Evolutionary conservation across 306 rosid genomes (phyloP), one percentile per base, ranked within the genome.

Genomic region (Fagus crenata): DNA sequence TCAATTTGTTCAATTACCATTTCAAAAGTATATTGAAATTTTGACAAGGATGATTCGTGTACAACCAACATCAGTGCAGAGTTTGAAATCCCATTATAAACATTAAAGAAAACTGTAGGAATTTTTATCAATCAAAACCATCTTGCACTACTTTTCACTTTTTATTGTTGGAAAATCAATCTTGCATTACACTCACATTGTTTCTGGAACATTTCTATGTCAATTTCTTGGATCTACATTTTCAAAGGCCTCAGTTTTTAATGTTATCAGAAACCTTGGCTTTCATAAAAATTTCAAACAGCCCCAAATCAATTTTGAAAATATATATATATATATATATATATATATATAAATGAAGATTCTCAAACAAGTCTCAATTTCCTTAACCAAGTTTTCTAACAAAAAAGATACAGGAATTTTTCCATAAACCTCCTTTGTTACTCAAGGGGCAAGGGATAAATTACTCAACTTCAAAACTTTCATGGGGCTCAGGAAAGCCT

Each of bases 1-100:
- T 79, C 78, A 42, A 76, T 76, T 49, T 60, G 37, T 67, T 79
- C 78, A 42, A 76, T 76, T 55, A 53, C 65, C 64, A 35, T 77
- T 77, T 39, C 36, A 41, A 73, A 76, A 58, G 55, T 3, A 39
- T 17, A 4, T n/a, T 17, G 71, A 64, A 40, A 36, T 49, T 49
- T 41, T 67, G 54, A 75, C 73, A 28, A 64, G 33, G 64, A 68
- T 68, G 31, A 72, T 51, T 74, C 49, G 46, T 41, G 49, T 46
- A 77, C 43, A 35, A 64, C 37, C 64, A 65, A 49, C 5, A 60
- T 78, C 67, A 35, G 59, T 53, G 73, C 77, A 69, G 54, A 63
- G 49, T 67, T 61, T 81, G 78, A 55, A 81, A 73, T 22, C 82
- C 61, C 64, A 42, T 53, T 55, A 67, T 7, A 17, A 37, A 61